Evolutionary conservation across 2,329 filamentous ascomycete genomes (phyloP), one percentile per base, ranked within the genome.

Genomic region (Davidsoniella virescens): DNA sequence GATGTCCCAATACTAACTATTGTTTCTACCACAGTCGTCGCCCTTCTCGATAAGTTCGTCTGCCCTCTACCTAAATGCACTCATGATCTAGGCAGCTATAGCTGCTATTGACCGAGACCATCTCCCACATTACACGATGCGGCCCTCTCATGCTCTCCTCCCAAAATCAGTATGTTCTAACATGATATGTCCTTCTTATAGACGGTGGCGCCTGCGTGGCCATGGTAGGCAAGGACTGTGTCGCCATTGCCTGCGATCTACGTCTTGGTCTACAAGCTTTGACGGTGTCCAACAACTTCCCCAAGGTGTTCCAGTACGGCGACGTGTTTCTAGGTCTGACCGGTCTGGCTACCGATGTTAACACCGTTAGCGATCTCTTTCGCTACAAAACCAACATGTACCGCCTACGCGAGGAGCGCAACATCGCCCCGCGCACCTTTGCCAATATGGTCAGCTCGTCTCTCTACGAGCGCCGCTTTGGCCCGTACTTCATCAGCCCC

Each of bases 361-460:
- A 78, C 57, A 96, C 90, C 59, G 90, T 98, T 59, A 84, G 82
- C 60, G 90, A 98, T 70, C 82, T 96, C 58, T 94, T 98, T 78
- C 87, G 92, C 63, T 96, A 94, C 80, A 98, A 98, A 76, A 87
- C 94, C 67, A 98, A 98, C 78, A 93, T 98, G 85, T 98, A 98
- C 78, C 85, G 92, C 57, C 79, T 98, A 62, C 86, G 92, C 62
- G 92, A 98, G 75, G 92, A 98, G 75, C 87, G 92, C 63, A 77
- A 87, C 72, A 96, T 98, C 68, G 82, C 85, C 51, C 92, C 92
- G 43, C 78, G 84, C 65, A 98, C 92, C 53, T 87, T 98, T 70
- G 88, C 92, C 66, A 95, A 98, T 73, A 79, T 98, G 58, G 88
- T 98, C 61, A 85, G 80, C 61, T 86, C 78, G 58, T 84, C 80